Base-by-base conservation (phyloP, 1,139 yeast genomes). In the Kodamaea suecica region DNA sequence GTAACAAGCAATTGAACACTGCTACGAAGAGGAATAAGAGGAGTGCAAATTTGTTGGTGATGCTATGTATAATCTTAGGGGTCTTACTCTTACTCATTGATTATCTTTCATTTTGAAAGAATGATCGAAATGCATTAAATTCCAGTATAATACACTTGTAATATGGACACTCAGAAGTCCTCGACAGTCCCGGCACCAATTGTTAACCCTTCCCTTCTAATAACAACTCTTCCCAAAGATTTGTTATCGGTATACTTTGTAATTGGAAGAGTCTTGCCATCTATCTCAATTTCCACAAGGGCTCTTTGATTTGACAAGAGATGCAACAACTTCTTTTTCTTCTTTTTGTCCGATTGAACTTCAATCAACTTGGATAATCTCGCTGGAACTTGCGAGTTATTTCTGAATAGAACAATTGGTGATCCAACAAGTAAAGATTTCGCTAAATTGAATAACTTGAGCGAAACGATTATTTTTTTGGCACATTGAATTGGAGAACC, bases 161-260 rank as follows among this genome's bases (percentile, higher is more conserved):
- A 20, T 20, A 10, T 20, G 10, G 23, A 20, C 7, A 8, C 23
- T n/a, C 31, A 33, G 31, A 32, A 37, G 14, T 39, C 47, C 12
- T 45, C 44, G 3, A 81, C 79, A 2, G 68, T 70, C 19, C 97
- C 97, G 0, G 97, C 96, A 7, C 95, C 97, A 32, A 92, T 74
- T 0, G 97, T 87, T 19, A 68, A 54, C 2, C 97, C 97, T 48
- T 86, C 95, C 49, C 83, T 78, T 52, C 98, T 78, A 30, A 92
- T 60, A 5, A 94, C 92, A 16, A 92, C 67, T 49, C 96, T 73
- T 2, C 97, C 95, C 31, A 92, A 63, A 27, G 76, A 76, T 47
- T 71, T 72, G 52, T 80, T 79, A 31, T 80, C 76, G 9, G 61
- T 62, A 48, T 73, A 82, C 15, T 70, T 67, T 20, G 87, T 70